Conservation (phyloP, 768 basidiomycete genomes). For the Termitomyces titanicus region DNA sequence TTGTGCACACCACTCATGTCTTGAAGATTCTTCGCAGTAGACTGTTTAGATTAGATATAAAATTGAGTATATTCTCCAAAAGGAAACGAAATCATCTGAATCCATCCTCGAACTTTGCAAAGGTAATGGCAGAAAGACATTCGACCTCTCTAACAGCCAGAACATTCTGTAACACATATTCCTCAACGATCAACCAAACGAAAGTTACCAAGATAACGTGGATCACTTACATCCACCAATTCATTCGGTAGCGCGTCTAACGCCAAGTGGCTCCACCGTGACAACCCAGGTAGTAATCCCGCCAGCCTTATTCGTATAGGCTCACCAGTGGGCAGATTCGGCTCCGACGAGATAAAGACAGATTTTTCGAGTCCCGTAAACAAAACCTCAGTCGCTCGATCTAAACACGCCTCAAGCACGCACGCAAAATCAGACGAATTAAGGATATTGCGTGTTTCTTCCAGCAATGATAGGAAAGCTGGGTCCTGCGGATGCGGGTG, state of each 20-base stretch:
- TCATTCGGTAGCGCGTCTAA: constrained; percentile 73
- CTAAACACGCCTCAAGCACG: constrained; percentile 72
- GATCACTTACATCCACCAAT: constrained; percentile 69
- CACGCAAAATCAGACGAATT: constrained; percentile 64
- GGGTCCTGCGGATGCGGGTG: constrained; percentile 32
- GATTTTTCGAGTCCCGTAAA: constrained; percentile 60
- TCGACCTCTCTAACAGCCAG: constrained; percentile 60
- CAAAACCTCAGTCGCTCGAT: constrained; percentile 61
- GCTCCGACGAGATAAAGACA: constrained; percentile 43
- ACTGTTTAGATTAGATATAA: not conserved
- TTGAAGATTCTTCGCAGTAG: too few relatives aligned
- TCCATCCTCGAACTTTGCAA: constrained; percentile 59
- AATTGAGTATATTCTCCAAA: not conserved
- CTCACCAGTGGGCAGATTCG: constrained; percentile 20
- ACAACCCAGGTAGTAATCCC: constrained; percentile 74
- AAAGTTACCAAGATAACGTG: not conserved
- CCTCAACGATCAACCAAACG: not conserved
- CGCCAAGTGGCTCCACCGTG: constrained; percentile 71
- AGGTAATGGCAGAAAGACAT: constrained; percentile 70
- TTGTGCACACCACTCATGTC: too few relatives aligned
- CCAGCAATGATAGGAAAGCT: constrained; percentile 60
- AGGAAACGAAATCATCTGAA: constrained; percentile 12
- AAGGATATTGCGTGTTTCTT: constrained; percentile 64
- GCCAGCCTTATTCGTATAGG: constrained; percentile 66
- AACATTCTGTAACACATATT: constrained; percentile 41